Percentiles rank a stretch among this genome's conserved stretches.
These are phyloP conservation scores for Daldinia caldariorum DNA, from an alignment of 495 filamentous ascomycete genomes.

Conservation along the genomic window DNA sequence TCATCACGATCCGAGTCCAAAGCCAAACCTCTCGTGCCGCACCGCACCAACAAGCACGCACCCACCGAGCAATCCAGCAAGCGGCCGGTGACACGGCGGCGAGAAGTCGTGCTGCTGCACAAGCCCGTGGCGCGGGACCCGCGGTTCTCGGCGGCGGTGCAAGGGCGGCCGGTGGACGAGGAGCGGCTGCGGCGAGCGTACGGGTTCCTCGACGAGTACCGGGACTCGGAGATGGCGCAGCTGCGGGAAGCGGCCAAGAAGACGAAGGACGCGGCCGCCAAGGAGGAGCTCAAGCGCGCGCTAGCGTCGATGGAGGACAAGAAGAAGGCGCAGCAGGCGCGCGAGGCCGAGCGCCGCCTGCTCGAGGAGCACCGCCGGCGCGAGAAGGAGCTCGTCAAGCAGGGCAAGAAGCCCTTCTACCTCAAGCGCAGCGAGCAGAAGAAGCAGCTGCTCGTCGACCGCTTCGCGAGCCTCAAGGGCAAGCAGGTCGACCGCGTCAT, in stretches of 20 bases:
- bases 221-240: slow-evolving; percentile 77
- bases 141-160: slow-evolving; percentile 76
- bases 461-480: slow-evolving; percentile 80
- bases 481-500: slow-evolving; percentile 82
- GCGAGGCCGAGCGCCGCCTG: slow-evolving; percentile 58
- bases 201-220: slow-evolving; percentile 86
- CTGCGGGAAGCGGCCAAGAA: slow-evolving; percentile 71
- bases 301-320: slow-evolving; percentile 74
- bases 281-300: slow-evolving; percentile 72
- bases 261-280: slow-evolving; percentile 67
- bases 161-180: slow-evolving; percentile 54
- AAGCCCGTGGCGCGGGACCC: slow-evolving; percentile 77
- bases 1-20: slow-evolving; percentile 41
- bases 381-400: slow-evolving; percentile 82
- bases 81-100: slow-evolving; percentile 79
- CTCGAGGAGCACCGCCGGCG: slow-evolving; percentile 73
- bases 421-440: slow-evolving; percentile 91
- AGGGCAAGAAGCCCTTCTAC: slow-evolving; percentile 94
- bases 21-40: slow-evolving; percentile 40
- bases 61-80: slow-evolving; percentile 83
- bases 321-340: slow-evolving; percentile 71
- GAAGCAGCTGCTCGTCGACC: slow-evolving; percentile 79
- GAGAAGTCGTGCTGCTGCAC: slow-evolving; percentile 69
- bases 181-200: slow-evolving; percentile 72
- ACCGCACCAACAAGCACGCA: slow-evolving; percentile 84